Base-by-base conservation (phyloP, 805 yeast species). In the Danielozyma ontarioensis region DNA sequence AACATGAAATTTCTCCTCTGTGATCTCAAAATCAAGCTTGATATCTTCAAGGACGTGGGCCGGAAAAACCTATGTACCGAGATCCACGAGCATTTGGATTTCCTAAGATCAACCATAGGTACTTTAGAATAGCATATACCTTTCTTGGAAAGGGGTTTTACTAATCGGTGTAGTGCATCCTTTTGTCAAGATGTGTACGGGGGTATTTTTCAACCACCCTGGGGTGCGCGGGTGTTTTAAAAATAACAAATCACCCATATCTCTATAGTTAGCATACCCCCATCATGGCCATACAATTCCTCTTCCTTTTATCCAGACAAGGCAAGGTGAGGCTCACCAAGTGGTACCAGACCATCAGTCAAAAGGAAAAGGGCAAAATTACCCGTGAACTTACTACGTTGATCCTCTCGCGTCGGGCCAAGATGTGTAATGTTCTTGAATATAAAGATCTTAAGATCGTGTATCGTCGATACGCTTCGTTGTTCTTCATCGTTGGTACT, bases 351-450 rank as follows among this genome's bases (percentile, higher is more conserved):
- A 78, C 96, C 19, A 68, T 81, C 29, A 72, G 83, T n/a, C 83
- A 82, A 48, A 87, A 85, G 53, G 96, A 88, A 46, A 88, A 89
- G 62, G 69, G 80, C 33, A 83, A 84, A 59, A 78, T 88, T 36
- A 79, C 84, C 32, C 75, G 86, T 48, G 97, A 93, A 48, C 71
- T 93, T 36, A 80, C 95, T 6, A 87, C 96, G 3, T 63, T 87
- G 26, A 85, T 93, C 17, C 74, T 94, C 28, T 71, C 87, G 10
- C 72, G 99, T 41, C 75, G 94, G 39, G 83, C 95, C 19, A 88
- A 86, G 59, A 90, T 93, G 97, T 89, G 97, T 62, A 90, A 88
- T 57, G 88, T 89, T 35, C 64, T 89, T 29, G 97, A 89, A 55
- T 84, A 86, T 55, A 80, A 79, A 43, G 90, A 81, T 52, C 71